Base-by-base conservation (phyloP, 257 asterid genomes). In the Eustoma russellianum region DNA sequence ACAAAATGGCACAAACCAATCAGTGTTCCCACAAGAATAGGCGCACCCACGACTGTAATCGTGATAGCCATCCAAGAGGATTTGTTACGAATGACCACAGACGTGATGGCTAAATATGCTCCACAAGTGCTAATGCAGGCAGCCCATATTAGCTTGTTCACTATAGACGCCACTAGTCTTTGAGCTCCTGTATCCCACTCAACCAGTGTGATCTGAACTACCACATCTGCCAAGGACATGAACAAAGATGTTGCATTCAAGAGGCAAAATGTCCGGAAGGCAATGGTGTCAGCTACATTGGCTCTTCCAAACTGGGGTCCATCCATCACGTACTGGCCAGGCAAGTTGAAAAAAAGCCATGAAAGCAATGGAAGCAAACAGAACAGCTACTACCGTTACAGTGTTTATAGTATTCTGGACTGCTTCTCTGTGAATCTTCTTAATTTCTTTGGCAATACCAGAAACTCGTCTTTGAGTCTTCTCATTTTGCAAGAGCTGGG, bases 121-220 rank as follows among this genome's bases (percentile, higher is more conserved):
- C 97, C 99, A 13, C 95, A 92, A 0, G 97, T 92, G 76, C 91
- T 83, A 14, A 88, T 59, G 10, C 99, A 83, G 2, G 99, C 99
- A 0, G 94, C 86, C 99, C 99, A 92, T 97, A 92, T 88, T 70
- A 92, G 56, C 79, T 92, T 92, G 56, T 92, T 92, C 63, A 92
- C 95, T 5, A 92, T 85, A 0, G 95, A 83, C 15, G 88, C 97
- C 0, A 92, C 83, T 53, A 70, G 84, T 65, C 72, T 85, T 75
- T 92, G 97, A 13, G 99, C 93, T 16, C 74, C 67, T 1, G 97
- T 88, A 55, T 92, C 97, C 97, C 95, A 88, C 0, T 95, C 95
- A 9, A 92, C 91, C 51, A 92, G 53, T 0, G 99, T 88, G 58
- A 88, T 92, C 78, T 92, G 99, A 56, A 92, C 87, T 0, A 92